Evolutionary conservation across 2,329 filamentous ascomycete genomes (phyloP).

Genomic region (Acephala macrosclerotiorum): DNA sequence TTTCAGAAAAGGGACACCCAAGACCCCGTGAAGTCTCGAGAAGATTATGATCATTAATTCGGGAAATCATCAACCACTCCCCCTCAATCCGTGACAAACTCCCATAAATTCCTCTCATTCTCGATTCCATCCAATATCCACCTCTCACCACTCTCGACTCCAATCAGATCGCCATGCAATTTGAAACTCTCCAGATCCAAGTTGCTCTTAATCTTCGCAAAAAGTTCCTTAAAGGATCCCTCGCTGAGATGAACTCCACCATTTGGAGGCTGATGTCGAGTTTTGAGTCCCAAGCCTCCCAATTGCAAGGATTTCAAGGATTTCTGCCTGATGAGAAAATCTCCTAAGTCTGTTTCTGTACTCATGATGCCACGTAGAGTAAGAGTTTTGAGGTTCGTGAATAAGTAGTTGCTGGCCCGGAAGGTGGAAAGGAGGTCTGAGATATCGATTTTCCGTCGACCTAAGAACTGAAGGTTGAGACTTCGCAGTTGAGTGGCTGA

Average conservation of each 20-base stretch:
- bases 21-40: neutral
- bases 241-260: slow-evolving; percentile 55
- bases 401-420: slow-evolving; percentile 44
- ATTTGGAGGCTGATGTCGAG: slow-evolving; percentile 48
- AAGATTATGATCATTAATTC: neutral
- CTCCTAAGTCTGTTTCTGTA: slow-evolving; percentile 52
- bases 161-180: slow-evolving; percentile 51
- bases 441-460: slow-evolving; percentile 33
- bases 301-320: slow-evolving; percentile 52
- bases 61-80: neutral
- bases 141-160: slow-evolving; percentile 28
- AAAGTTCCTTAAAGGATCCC: slow-evolving; percentile 53
- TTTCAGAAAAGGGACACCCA: too few species aligned
- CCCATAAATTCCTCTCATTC: slow-evolving; percentile 18
- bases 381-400: slow-evolving; percentile 49
- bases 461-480: slow-evolving; percentile 32
- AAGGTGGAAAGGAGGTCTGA: slow-evolving; percentile 26
- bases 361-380: slow-evolving; percentile 53
- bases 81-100: slow-evolving; percentile 29
- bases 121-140: slow-evolving; percentile 29
- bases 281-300: slow-evolving; percentile 52
- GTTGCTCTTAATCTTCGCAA: slow-evolving; percentile 50
- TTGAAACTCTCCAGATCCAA: slow-evolving; percentile 51
- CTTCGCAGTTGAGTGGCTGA: slow-evolving; percentile 26
- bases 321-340: slow-evolving; percentile 52